Evolutionary conservation across 176 grass and related monocot species (phyloP).

Genomic region (Rhipidocladum racemiflorum): DNA sequence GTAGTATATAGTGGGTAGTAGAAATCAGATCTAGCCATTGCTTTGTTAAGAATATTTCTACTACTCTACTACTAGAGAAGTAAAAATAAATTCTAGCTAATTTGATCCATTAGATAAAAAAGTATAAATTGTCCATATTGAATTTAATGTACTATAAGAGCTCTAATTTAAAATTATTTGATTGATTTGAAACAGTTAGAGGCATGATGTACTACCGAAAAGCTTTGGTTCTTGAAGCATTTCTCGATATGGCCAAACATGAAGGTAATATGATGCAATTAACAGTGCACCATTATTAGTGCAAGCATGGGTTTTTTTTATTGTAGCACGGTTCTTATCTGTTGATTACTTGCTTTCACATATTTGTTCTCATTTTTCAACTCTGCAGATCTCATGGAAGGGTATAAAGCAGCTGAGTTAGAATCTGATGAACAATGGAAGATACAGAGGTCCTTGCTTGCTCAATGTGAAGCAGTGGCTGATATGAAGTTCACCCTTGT

Average conservation of each 20-base stretch:
- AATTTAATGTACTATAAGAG: too few species aligned
- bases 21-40: too few species aligned
- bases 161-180: conserved; percentile 32
- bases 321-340: conserved; percentile 16
- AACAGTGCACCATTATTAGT: not conserved
- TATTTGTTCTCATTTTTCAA: conserved; percentile 15
- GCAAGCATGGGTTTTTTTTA: not conserved
- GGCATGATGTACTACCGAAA: conserved; percentile 98
- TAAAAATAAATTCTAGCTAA: too few species aligned
- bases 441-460: conserved; percentile 53
- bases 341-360: not conserved
- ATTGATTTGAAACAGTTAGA: conserved; percentile 61
- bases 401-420: conserved; percentile 78
- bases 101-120: too few species aligned
- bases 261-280: conserved; percentile 60
- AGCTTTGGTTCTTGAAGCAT: conserved; percentile 93
- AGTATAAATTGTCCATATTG: too few species aligned
- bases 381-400: conserved; percentile 84
- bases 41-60: too few species aligned
- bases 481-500: conserved; percentile 98
- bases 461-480: conserved; percentile 80
- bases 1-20: too few species aligned
- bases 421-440: conserved; percentile 66
- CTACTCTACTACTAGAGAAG: too few species aligned
- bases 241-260: conserved; percentile 85